Base-by-base conservation (phyloP, 805 yeast species). In the Blastobotrys parvus region DNA sequence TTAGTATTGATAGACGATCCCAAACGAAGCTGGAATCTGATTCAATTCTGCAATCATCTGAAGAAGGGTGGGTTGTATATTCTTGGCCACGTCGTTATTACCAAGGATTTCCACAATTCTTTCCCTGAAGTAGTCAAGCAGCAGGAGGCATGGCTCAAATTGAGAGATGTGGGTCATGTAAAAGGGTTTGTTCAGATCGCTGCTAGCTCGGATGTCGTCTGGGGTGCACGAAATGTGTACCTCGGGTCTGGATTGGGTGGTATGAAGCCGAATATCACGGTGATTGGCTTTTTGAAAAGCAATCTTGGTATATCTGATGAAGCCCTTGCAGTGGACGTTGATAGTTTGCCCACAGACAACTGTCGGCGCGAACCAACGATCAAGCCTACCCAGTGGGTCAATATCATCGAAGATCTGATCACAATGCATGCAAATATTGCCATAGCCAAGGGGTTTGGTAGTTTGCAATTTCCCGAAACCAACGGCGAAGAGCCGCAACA, bases 181-280 rank as follows among this genome's bases (percentile, higher is more conserved):
- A 92, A 92, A 59, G 97, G 97, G 0, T 92, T 92, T 70, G 92
- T 92, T 4, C 98, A 92, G 58, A 77, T 92, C 38, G 85, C 90
- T 1, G 72, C 88, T 8, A 94, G 95, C 0, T 89, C 95, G 0
- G 74, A 82, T 1, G 69, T 92, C 34, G 82, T 88, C 0, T 90
- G 97, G 97, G 97, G 98, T 19, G 94, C 87, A 0, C 70, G 98
- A 48, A 90, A 90, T 58, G 88, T 92, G 7, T 88, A 77, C 46
- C 61, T 90, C 46, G 97, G 97, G 0, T 83, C 95, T 2, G 99
- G 99, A 0, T 68, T 92, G 15, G 99, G 99, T 5, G 97, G 96
- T 10, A 92, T 92, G 98, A 82, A 77, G 55, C 98, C 98, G 1
- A 92, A 92, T 58, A 89, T 92, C 41, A 86, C 96, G 0, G 94